These are phyloP conservation scores for Sabuloglossum arenarium DNA, from an alignment of 495 filamentous ascomycete species.

Conservation along the genomic window DNA sequence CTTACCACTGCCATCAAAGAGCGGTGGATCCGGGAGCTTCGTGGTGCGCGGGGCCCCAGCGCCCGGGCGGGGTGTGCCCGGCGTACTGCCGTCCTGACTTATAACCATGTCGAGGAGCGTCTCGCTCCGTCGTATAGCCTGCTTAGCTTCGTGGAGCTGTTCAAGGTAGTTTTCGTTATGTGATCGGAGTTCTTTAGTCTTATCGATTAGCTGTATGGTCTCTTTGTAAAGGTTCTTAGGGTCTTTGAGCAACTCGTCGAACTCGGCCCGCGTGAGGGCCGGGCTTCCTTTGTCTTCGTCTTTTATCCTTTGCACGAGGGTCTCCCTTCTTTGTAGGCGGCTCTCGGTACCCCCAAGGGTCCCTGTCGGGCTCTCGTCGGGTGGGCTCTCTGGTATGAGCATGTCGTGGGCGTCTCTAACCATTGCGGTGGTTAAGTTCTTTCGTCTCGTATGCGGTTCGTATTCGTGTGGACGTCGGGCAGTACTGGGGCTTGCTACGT, in stretches of 20 bases:
- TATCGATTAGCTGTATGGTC: neutral
- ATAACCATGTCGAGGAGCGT: neutral
- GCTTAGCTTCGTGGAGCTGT: neutral
- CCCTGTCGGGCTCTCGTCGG: no score
- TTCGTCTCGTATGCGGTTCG: no score
- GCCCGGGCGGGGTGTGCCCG: no score
- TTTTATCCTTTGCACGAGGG: neutral
- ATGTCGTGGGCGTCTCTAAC: no score
- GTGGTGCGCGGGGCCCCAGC: no score
- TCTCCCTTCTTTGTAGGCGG: neutral
- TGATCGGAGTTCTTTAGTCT: neutral
- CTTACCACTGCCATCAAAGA: neutral
- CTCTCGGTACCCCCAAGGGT: no score
- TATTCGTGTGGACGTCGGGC: no score
- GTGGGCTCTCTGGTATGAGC: no score
- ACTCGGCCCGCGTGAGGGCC: neutral
- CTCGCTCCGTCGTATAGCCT: neutral
- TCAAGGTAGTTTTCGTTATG: neutral
- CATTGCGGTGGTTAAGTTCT: no score
- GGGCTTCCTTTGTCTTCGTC: neutral
- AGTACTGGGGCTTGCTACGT: no score
- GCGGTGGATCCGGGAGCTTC: neutral
- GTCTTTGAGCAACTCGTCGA: neutral
- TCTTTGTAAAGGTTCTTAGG: neutral
- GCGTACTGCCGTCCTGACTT: no score